Conservation (phyloP, 352 stramenopile genomes). For the Globisporangium takayamanum region DNA sequence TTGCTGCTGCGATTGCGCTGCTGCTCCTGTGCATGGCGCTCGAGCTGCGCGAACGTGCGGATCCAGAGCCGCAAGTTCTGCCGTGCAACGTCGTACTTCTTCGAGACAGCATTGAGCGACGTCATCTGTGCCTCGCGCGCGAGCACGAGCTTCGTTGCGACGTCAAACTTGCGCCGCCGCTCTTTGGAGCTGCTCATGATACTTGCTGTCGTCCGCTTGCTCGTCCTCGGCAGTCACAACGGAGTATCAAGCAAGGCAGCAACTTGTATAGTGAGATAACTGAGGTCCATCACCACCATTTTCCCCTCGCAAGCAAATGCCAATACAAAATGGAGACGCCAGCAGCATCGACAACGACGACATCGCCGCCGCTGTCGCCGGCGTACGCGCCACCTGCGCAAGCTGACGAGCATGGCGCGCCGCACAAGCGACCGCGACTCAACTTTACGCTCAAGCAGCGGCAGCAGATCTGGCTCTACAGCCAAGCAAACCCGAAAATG, state of each 20-base stretch:
- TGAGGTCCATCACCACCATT: no score
- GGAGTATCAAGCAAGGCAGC: no score
- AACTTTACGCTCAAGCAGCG: slow-evolving; percentile 19
- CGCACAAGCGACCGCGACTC: slow-evolving; percentile 13
- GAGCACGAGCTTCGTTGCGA: slow-evolving; percentile 9
- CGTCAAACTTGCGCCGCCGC: slow-evolving; percentile 11
- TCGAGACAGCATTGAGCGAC: slow-evolving; percentile 11
- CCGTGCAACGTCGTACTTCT: slow-evolving; percentile 9
- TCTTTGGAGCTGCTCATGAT: no score
- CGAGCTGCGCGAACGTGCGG: slow-evolving; percentile 5
- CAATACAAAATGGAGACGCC: background rate
- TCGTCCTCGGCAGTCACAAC: no score
- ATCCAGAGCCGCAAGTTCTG: slow-evolving; percentile 13
- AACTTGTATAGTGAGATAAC: no score
- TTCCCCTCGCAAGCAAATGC: no score
- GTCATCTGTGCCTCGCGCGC: slow-evolving; percentile 6
- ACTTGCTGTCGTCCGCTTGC: no score
- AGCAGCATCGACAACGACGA: background rate
- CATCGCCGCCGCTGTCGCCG: background rate
- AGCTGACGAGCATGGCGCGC: background rate
- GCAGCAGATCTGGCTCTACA: slow-evolving; percentile 11
- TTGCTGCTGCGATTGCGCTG: background rate
- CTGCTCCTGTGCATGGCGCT: slow-evolving; percentile 1
- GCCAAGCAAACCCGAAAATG: slow-evolving; percentile 16
- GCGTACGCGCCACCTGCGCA: background rate